Base-by-base conservation (phyloP, 2,329 filamentous ascomycete species). In the Fonsecaea multimorphosa region DNA sequence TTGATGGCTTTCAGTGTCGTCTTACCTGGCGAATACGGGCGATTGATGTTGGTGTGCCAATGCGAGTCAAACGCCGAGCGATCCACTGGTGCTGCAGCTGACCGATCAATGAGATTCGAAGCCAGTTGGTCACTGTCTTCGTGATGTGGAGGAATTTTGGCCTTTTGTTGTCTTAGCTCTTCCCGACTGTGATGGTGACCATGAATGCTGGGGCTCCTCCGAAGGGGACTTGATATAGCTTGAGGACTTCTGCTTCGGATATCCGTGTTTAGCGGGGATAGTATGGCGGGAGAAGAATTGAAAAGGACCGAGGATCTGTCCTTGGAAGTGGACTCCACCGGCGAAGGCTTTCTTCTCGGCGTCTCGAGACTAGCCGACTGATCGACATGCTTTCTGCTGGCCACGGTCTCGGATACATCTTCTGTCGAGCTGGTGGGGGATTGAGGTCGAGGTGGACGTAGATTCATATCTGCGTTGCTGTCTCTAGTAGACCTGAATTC, bases 1-100 rank as follows among this genome's bases (percentile, higher is more conserved):
- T 81, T 80, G 68, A 87, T 87, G 1, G 83, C 78, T 22, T 82
- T 79, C 8, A 87, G 81, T 27, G 44, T 22, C 11, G 78, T 77
- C 60, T 75, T 78, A 51, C 75, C 75, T 32, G 79, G 79, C 22
- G 77, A 76, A 55, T 73, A 63, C 9, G 72, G 36, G 12, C 66
- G 60, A 5, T 65, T 58, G n/a, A 54, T 51, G 31, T 74, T 74
- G 59, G 68, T 59, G 31, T 67, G 71, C 27, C 36, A 62, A 69
- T 68, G 6, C 67, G 74, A 36, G 71, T 71, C 29, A 75, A 77
- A 46, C 73, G 75, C 53, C 73, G 76, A 61, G 76, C 78, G 54
- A 77, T 68, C 58, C 75, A 78, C 22, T 70, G 65, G 63, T 19
- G 62, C 53, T 40, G 46, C 58, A 8, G 62, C 57, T 49, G 67